Evolutionary conservation across 2,329 filamentous ascomycete species (phyloP).

Genomic region (Apiospora arundinis): DNA sequence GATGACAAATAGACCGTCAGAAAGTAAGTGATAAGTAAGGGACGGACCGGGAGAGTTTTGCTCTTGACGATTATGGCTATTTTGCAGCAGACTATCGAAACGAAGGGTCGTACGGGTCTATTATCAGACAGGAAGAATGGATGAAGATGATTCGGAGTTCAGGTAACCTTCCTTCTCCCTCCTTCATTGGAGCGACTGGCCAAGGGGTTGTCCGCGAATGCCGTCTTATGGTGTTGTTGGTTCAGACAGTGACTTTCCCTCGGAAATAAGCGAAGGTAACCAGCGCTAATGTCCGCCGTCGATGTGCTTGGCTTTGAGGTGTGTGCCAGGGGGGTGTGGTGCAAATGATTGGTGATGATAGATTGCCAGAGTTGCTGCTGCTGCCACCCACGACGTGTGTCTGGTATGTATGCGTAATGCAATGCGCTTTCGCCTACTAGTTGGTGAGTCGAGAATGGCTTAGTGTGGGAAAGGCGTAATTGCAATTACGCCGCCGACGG

Average conservation of each 20-base stretch:
- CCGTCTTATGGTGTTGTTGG: constrained; percentile 4
- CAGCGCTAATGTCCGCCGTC: not conserved
- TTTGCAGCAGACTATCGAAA: not conserved
- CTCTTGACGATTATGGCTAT: not conserved
- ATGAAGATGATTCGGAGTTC: not conserved
- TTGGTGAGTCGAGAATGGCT: not conserved
- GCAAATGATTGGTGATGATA: not conserved
- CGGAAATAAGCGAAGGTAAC: constrained; percentile 10
- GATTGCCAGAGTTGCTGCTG: not conserved
- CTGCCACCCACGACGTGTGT: not conserved
- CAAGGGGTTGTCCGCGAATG: not conserved
- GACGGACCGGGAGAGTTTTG: not conserved
- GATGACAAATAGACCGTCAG: not conserved
- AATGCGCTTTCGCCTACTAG: constrained; percentile 3
- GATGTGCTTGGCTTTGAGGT: not conserved
- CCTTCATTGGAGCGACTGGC: constrained; percentile 13
- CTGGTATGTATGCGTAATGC: not conserved
- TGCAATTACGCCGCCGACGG: not conserved
- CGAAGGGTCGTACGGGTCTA: not conserved
- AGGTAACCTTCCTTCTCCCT: not conserved
- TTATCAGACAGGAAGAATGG: not conserved
- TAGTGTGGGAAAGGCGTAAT: not conserved
- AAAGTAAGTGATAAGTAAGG: not conserved
- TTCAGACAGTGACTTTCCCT: not conserved
- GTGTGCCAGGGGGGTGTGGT: not conserved